Evolutionary conservation across 2,329 filamentous ascomycete genomes (phyloP), one percentile per base, ranked within the genome.

Genomic region (Hymenoscyphus repandus): DNA sequence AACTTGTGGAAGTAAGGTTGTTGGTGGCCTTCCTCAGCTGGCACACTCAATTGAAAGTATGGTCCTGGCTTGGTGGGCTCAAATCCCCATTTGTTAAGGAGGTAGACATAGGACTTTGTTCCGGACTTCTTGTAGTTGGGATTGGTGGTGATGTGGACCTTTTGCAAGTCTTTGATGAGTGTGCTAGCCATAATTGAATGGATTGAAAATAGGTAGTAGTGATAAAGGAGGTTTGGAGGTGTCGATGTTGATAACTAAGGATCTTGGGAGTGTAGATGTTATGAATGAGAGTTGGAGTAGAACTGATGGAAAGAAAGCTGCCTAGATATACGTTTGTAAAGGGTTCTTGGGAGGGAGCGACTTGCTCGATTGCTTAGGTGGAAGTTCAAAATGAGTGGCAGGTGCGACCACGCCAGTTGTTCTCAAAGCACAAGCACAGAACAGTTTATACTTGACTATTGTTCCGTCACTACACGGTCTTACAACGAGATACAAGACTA

Each of bases 11-110:
- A 69, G 40, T 75, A 70, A 17, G 74, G 74, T 36, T 73, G 72
- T 37, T 37, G 12, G 27, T 74, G 67, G 30, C 52, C 55, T 41
- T 52, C 38, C 36, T 59, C 50, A 18, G 45, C 27, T 49, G 75
- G 62, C 32, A 72, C 69, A 30, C 74, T 71, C 53, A 72, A 66
- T 54, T 78, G 71, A 55, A 73, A 74, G 68, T 80, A 88, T 6
- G 81, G 83, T 4, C 84, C 82, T 1, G 76, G 74, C 55, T 77
- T 72, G 51, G 83, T 85, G 32, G 84, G 81, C 18, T 75, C 68
- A 63, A 87, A 82, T 51, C 77, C 73, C 64, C 78, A 86, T 65
- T 83, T 83, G 63, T 76, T 76, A 59, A 86, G 68, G 7, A 78
- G 67, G 57, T 74, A 75, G 57, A 82, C 76, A 61, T 86, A 86